Base-by-base conservation (phyloP, 2,329 filamentous ascomycete species). In the Neocatenulostroma microsporum region DNA sequence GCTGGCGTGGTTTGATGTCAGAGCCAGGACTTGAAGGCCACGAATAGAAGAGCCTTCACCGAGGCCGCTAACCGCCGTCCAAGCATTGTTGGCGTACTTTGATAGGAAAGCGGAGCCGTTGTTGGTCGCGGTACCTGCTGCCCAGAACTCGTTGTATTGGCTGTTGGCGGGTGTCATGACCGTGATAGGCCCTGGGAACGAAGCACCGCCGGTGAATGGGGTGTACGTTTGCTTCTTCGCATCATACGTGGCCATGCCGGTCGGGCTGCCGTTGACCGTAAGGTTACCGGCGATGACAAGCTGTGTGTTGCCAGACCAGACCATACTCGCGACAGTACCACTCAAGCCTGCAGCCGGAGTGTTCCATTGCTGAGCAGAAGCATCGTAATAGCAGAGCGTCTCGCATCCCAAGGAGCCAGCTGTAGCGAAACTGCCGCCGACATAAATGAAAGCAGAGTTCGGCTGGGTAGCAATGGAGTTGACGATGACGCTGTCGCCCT, bases 401-500 rank as follows among this genome's bases (percentile, higher is more conserved):
- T 82, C 78, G 57, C 91, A 98, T 27, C 76, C 79, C 20, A 96
- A 72, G 4, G 82, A 80, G 19, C 91, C 91, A 13, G 87, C 91
- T 21, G 74, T 76, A n/a, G 76, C 69, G 55, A 96, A 98, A 8
- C 74, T 77, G 21, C 91, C 91, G 24, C 82, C 89, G 21, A 98
- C 82, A 54, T 83, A 98, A 10, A 98, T 70, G 34, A 91, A 78
- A 2, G 72, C 69, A 13, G 78, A 78, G 37, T 73, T 74, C 0
- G 84, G 83, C 37, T 80, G 81, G 7, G 80, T 70, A 9, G 77
- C 74, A 48, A 98, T 86, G 19, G 83, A 69, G 40, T 85, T 82
- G 27, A 96, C 87, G 3, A 77, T 75, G 18, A 79, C 77, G 44
- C 78, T 73, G 5, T 69, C 67, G 11, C 89, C 88, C 23, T 24